phyloP scores from a whole-genome alignment of 1,284 basidiomycete species.

The Ceratobasidium sp. region DNA sequence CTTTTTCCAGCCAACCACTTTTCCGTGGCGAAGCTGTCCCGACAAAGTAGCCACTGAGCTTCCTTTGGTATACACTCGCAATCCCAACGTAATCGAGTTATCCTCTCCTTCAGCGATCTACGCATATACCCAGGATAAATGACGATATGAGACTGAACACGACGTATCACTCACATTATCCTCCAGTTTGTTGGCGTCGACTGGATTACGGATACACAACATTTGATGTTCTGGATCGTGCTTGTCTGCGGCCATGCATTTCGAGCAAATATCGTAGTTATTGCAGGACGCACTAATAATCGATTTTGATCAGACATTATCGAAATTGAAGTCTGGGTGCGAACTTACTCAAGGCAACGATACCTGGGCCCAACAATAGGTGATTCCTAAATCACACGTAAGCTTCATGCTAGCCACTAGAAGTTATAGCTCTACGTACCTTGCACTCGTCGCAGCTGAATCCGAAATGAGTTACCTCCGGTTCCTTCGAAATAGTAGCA shows the following conservation, averaged over 20 bases:
- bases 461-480: neutral
- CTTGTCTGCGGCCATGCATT: conserved; percentile 38
- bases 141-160: neutral
- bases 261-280: conserved; percentile 46
- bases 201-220: conserved; percentile 40
- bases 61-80: conserved; percentile 46
- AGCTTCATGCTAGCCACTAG: neutral
- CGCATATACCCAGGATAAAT: neutral
- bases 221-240: conserved; percentile 43
- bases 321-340: no score
- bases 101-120: conserved; percentile 29
- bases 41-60: conserved; percentile 21
- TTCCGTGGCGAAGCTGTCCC: conserved; percentile 38
- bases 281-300: conserved; percentile 29
- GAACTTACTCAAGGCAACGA: conserved; percentile 45
- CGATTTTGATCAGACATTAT: neutral
- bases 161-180: conserved; percentile 6
- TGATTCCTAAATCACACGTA: neutral
- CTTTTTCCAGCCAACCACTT: neutral
- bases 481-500: neutral
- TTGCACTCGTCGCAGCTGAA: conserved; percentile 44
- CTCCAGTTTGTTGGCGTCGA: conserved; percentile 16
- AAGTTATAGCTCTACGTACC: conserved; percentile 15
- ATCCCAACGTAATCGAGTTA: conserved; percentile 45
- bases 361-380: conserved; percentile 47